These are phyloP conservation scores for Penicillium sp. DNA, from an alignment of 2,329 filamentous ascomycete species.

Conservation along the genomic window DNA sequence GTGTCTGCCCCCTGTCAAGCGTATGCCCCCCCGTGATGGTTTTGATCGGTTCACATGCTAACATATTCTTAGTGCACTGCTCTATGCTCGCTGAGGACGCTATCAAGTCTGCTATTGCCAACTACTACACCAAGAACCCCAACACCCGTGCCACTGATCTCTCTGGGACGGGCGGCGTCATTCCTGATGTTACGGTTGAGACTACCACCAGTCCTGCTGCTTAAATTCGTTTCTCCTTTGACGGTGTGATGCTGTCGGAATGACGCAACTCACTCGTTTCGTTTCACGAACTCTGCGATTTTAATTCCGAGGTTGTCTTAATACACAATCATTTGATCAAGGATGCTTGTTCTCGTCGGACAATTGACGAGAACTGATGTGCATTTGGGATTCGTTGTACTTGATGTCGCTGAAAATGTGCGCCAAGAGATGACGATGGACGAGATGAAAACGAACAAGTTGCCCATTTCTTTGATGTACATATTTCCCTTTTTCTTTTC, in stretches of 20 bases:
- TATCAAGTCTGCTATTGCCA: slow-evolving; percentile 86
- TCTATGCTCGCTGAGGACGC: slow-evolving; percentile 90
- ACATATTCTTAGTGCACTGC: slow-evolving; percentile 66
- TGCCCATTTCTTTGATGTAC: slow-evolving; percentile 26
- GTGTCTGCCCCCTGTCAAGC: slow-evolving; percentile 84
- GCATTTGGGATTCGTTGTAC: neutral
- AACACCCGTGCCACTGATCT: slow-evolving; percentile 71
- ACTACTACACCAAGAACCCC: slow-evolving; percentile 90
- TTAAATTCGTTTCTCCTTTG: slow-evolving; percentile 13
- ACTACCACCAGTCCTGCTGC: slow-evolving; percentile 29
- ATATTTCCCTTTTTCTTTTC: slow-evolving; percentile 16
- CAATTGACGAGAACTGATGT: neutral
- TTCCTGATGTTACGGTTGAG: slow-evolving; percentile 57
- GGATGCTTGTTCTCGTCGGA: neutral
- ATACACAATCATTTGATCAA: slow-evolving; percentile 21
- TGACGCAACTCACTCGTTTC: slow-evolving; percentile 2
- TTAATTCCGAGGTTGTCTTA: slow-evolving; percentile 10
- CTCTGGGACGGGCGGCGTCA: slow-evolving; percentile 66
- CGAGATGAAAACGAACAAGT: slow-evolving; percentile 19
- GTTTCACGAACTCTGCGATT: slow-evolving; percentile 6
- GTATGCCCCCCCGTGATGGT: slow-evolving; percentile 50
- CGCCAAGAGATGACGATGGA: neutral
- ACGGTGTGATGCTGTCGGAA: neutral
- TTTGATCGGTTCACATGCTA: neutral
- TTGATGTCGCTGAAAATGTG: neutral